Conservation (phyloP, 2,329 filamentous ascomycete species). For the Colletotrichum phormii region DNA sequence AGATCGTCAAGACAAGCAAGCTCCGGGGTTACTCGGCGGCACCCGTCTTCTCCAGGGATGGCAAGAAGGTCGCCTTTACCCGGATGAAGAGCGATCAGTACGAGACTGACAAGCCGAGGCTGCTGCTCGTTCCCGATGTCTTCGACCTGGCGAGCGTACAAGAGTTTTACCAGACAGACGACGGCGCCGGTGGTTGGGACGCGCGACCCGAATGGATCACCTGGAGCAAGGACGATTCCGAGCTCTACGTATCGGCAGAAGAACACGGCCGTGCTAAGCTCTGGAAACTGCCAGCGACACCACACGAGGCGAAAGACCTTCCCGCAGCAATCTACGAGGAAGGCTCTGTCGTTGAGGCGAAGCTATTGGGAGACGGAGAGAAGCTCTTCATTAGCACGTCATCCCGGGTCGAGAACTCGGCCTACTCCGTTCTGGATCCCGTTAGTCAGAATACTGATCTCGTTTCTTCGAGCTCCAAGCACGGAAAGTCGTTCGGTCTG, state of each 20-base stretch:
- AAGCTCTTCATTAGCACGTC: conserved; percentile 74
- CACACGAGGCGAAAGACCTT: conserved; percentile 57
- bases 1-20: conserved; percentile 66
- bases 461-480: conserved; percentile 73
- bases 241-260: conserved; percentile 81
- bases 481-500: conserved; percentile 75
- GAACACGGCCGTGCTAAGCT: conserved; percentile 72
- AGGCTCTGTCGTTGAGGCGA: conserved; percentile 66
- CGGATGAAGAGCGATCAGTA: conserved; percentile 83
- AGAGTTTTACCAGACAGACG: conserved; percentile 71
- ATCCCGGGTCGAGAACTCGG: conserved; percentile 78
- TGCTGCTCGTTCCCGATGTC: conserved; percentile 74
- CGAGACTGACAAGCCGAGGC: conserved; percentile 81
- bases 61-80: conserved; percentile 78
- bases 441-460: conserved; percentile 49
- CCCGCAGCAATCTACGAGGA: conserved; percentile 63
- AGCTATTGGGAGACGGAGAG: conserved; percentile 59
- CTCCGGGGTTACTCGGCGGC: conserved; percentile 72
- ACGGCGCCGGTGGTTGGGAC: conserved; percentile 74
- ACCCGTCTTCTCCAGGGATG: conserved; percentile 81
- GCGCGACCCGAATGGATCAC: conserved; percentile 65
- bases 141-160: conserved; percentile 66
- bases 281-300: conserved; percentile 70
- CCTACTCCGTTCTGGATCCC: conserved; percentile 71
- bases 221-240: conserved; percentile 69